Evolutionary conservation across 495 filamentous ascomycete genomes (phyloP).

Genomic region (Cladorrhinum samala): DNA sequence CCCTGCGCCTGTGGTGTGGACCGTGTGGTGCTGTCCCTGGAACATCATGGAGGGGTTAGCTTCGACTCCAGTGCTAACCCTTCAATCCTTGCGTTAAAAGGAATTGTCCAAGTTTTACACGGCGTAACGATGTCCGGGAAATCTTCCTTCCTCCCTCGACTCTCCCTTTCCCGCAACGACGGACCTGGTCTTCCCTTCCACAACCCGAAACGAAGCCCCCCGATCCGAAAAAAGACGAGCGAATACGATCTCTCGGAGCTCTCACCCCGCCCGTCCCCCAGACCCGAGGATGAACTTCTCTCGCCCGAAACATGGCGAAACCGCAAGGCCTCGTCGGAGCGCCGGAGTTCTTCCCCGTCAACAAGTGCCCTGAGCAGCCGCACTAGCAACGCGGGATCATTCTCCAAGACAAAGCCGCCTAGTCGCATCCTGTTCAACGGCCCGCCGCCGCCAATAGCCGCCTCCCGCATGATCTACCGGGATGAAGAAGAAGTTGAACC

Average conservation of each 20-base stretch:
- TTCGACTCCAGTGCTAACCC: no score
- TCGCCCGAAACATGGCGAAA: constrained; percentile 4
- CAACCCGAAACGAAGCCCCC: constrained; percentile 12
- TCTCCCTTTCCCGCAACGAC: constrained; percentile 20
- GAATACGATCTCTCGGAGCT: constrained; percentile 40
- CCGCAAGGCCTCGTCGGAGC: neutral
- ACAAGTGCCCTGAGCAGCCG: constrained; percentile 14
- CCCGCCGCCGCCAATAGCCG: constrained; percentile 29
- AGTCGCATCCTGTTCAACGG: constrained; percentile 25
- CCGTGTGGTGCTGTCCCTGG: neutral
- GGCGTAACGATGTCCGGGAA: constrained; percentile 19
- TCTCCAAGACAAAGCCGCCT: constrained; percentile 17
- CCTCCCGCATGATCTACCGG: constrained; percentile 23
- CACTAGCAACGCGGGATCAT: constrained; percentile 13
- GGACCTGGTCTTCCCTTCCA: constrained; percentile 24
- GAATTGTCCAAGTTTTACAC: neutral
- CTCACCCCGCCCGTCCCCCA: constrained; percentile 35
- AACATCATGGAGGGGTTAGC: no score
- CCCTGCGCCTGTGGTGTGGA: no score
- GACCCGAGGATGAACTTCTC: constrained; percentile 32
- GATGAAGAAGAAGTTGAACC: constrained; percentile 25
- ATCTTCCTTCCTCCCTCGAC: constrained; percentile 25
- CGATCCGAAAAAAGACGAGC: constrained; percentile 29
- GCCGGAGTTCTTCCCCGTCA: constrained; percentile 11
- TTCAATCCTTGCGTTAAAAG: no score